These are phyloP conservation scores for Cryptococcus maquisensis DNA, from an alignment of 1,284 basidiomycete genomes.

Conservation along the genomic window DNA sequence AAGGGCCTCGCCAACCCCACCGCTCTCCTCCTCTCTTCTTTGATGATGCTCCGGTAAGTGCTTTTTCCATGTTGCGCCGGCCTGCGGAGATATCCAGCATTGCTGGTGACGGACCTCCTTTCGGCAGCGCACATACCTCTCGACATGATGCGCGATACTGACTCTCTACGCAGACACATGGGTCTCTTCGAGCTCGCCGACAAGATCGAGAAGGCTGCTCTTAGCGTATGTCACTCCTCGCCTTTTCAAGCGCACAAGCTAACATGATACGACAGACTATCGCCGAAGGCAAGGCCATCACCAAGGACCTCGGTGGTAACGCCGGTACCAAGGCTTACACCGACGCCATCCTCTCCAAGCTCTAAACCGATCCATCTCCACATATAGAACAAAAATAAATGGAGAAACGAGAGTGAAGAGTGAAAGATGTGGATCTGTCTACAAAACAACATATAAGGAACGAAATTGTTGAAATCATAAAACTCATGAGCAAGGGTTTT, in stretches of 20 bases:
- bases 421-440: not conserved
- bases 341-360: conserved; percentile 71
- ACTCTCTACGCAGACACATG: conserved; percentile 74
- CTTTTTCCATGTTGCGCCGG: not conserved
- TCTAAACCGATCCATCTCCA: not conserved
- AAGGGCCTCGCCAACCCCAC: conserved; percentile 98
- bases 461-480: too few species aligned
- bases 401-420: not conserved
- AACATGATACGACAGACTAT: conserved; percentile 77
- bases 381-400: not conserved
- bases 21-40: conserved; percentile 84
- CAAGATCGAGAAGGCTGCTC: conserved; percentile 87
- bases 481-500: too few species aligned
- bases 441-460: too few species aligned
- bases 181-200: conserved; percentile 76
- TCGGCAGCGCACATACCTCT: not conserved
- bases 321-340: conserved; percentile 85
- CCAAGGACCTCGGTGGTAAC: conserved; percentile 87
- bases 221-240: conserved; percentile 58
- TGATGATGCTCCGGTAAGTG: conserved; percentile 91
- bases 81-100: not conserved
- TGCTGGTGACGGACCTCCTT: not conserved
- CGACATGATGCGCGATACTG: not conserved
- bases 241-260: conserved; percentile 4
- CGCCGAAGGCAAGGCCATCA: conserved; percentile 88